These are phyloP conservation scores for Mycena indigotica DNA, from an alignment of 768 basidiomycete species.

Conservation along the genomic window DNA sequence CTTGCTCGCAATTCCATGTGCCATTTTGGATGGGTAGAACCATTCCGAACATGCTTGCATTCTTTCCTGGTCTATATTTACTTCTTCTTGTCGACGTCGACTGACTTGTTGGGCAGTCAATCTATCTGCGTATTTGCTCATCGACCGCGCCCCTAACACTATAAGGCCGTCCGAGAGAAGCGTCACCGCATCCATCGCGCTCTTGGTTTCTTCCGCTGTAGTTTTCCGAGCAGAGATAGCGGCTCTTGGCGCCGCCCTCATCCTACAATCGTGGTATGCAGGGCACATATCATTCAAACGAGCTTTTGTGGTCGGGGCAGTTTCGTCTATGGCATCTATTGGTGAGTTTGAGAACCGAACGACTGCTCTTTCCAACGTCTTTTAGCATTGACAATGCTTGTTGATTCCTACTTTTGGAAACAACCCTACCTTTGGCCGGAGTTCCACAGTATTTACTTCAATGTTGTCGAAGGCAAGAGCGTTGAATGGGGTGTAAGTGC, in stretches of 20 bases:
- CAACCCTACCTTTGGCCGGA: conserved; percentile 84
- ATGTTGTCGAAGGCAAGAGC: conserved; percentile 84
- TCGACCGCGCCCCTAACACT: conserved; percentile 46
- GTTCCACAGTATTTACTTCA: conserved; percentile 75
- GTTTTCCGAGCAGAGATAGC: conserved; percentile 82
- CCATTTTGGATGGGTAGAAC: conserved; percentile 94
- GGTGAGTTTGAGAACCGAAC: no score
- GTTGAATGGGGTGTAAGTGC: conserved; percentile 87
- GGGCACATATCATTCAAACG: conserved; percentile 44
- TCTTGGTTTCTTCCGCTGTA: conserved; percentile 68
- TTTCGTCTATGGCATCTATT: conserved; percentile 51
- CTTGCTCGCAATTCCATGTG: conserved; percentile 84
- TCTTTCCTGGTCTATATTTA: conserved; percentile 69
- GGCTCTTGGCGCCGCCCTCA: conserved; percentile 63
- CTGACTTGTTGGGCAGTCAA: conserved; percentile 65
- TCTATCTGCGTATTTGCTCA: conserved; percentile 50
- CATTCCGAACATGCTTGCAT: conserved; percentile 91
- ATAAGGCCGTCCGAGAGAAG: conserved; percentile 36
- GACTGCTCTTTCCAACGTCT: no score
- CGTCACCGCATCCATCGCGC: conserved; percentile 47
- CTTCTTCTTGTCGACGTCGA: no score
- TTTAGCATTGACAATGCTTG: conserved; percentile 59
- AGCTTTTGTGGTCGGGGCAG: conserved; percentile 51
- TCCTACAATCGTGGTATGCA: conserved; percentile 51
- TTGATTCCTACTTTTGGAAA: conserved; percentile 91